Evolutionary conservation across 495 filamentous ascomycete genomes (phyloP).

Genomic region (Melanomma pulvis-pyrius): DNA sequence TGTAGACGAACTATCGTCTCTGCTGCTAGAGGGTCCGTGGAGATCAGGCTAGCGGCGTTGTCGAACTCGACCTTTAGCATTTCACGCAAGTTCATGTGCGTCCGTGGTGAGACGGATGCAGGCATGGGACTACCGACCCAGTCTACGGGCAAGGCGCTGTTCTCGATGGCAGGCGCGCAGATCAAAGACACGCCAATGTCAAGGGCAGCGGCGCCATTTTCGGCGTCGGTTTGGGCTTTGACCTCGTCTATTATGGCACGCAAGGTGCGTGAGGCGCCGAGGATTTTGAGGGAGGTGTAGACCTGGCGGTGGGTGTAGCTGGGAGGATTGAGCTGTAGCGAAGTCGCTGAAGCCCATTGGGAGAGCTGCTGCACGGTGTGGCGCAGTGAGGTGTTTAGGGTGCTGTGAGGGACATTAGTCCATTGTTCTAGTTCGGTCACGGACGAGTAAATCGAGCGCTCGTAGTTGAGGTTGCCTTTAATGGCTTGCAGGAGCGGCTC

Average conservation of each 20-base stretch:
- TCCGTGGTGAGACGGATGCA: constrained; percentile 39
- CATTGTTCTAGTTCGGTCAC: constrained; percentile 77
- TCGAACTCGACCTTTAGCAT: constrained; percentile 67
- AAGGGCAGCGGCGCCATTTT: constrained; percentile 65
- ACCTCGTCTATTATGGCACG: constrained; percentile 70
- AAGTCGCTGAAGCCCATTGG: constrained; percentile 67
- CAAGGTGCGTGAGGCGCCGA: constrained; percentile 68
- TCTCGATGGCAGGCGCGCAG: constrained; percentile 65
- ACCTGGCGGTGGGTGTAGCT: constrained; percentile 81
- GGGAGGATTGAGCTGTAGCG: constrained; percentile 67
- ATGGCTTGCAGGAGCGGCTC: constrained; percentile 72
- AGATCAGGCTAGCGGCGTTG: constrained; percentile 62
- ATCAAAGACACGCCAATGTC: constrained; percentile 76
- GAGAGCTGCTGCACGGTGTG: constrained; percentile 68
- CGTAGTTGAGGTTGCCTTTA: constrained; percentile 67
- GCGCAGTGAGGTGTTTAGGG: constrained; percentile 64
- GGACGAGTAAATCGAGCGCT: constrained; percentile 64
- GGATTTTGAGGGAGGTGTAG: constrained; percentile 64
- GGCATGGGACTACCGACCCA: constrained; percentile 20
- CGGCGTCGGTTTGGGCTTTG: constrained; percentile 55
- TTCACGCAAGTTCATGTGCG: constrained; percentile 61
- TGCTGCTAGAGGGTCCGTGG: constrained; percentile 62
- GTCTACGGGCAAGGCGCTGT: constrained; percentile 31
- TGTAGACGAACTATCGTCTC: constrained; percentile 75
- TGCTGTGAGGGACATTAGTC: constrained; percentile 63